phyloP scores from a whole-genome alignment of 306 rosid genomes.

The Gynostemma pentaphyllum region DNA sequence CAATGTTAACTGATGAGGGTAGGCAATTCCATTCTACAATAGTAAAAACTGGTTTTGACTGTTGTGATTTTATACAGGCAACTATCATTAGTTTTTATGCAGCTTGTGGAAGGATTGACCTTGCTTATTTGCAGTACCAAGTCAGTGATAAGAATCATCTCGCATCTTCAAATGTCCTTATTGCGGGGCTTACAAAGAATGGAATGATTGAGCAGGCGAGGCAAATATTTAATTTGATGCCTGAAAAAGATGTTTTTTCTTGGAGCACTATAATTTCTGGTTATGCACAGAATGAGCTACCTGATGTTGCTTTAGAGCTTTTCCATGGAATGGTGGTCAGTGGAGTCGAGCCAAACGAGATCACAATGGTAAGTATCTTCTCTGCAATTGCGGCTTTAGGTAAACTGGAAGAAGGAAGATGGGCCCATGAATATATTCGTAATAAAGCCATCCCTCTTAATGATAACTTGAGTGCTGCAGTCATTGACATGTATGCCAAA shows the following conservation, averaged over 20 bases:
- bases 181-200: constrained; percentile 57
- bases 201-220: constrained; percentile 50
- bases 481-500: constrained; percentile 86
- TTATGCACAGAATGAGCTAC: constrained; percentile 56
- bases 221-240: constrained; percentile 50
- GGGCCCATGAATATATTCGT: constrained; percentile 51
- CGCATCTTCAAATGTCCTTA: constrained; percentile 68
- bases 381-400: constrained; percentile 82
- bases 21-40: constrained; percentile 51
- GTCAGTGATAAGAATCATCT: constrained; percentile 55
- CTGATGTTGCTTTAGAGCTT: constrained; percentile 61
- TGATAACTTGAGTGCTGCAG: constrained; percentile 68
- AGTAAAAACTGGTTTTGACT: constrained; percentile 61
- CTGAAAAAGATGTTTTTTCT: constrained; percentile 68
- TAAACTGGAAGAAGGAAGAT: constrained; percentile 51
- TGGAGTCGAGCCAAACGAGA: constrained; percentile 60
- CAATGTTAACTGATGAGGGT: constrained; percentile 37
- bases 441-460: constrained; percentile 47
- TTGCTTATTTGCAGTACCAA: constrained; percentile 52
- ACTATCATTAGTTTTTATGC: constrained; percentile 67
- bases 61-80: constrained; percentile 61
- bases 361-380: constrained; percentile 80
- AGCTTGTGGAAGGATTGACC: constrained; percentile 50
- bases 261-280: constrained; percentile 88
- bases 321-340: constrained; percentile 53